Evolutionary conservation across 164 flowering plant species (phyloP), one percentile per base, ranked within the genome.

Genomic region (Santalum album): DNA sequence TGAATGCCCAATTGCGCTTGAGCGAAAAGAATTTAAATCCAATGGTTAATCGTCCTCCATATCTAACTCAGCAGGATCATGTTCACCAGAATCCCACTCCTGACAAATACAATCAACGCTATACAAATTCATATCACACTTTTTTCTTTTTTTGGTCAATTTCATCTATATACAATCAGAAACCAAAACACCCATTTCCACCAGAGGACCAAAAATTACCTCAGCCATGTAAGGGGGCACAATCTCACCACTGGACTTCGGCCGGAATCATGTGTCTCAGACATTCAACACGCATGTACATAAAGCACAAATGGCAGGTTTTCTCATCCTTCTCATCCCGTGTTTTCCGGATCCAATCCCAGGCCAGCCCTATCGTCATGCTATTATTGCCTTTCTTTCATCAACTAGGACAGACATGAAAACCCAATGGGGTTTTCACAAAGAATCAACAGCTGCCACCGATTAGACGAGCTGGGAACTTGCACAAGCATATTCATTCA

Each of bases 71-170:
- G 51, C 50, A 23, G 57, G 57, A 55, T 35, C 51, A 17, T 25
- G 61, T 56, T 49, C 10, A 23, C 56, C 15, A 36, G 29, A 29
- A 25, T 18, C 43, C 55, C 48, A 36, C 44, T 50, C 44, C 53
- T 18, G 42, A 38, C 56, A 50, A 54, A 27, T 45, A 48, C 50
- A 45, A 51, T 45, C 66, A 17, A 56, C 29, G 38, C 81, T 73
- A 65, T 77, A 77, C 81, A 73, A 57, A 47, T 61, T 60, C 20
- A 53, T 53, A 40, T 55, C 69, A 72, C 68, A 56, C 62, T 53
- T 66, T 65, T 59, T 61, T 56, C 54, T 48, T 53, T 40, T 6
- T 32, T 12, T 7, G 10, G 10, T 32, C 36, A 6, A 32, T 32
- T 12, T 59, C 63, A 32, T 54, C 69, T 77, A 74, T 74, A 57